Evolutionary conservation across 768 basidiomycete species (phyloP).

Genomic region (Paxillus involutus): DNA sequence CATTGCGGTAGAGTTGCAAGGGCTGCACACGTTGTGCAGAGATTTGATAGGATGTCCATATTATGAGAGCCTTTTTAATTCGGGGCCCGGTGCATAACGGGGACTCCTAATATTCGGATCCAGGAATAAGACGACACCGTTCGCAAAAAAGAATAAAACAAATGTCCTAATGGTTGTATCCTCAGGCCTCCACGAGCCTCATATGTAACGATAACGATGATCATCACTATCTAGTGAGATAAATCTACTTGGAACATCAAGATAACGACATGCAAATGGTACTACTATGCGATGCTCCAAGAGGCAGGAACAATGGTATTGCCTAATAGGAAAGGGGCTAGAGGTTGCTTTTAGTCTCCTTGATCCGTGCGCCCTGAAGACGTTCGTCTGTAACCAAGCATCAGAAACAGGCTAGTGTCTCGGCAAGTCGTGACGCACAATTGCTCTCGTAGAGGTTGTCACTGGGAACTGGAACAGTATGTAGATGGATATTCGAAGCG

Average conservation of each 20-base stretch:
- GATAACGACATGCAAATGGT: conserved; percentile 3
- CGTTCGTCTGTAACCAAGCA: conserved; percentile 36
- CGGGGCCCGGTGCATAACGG: too few relatives aligned
- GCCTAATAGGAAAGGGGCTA: conserved; percentile 15
- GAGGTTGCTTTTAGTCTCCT: conserved; percentile 38
- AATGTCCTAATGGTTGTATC: too few relatives aligned
- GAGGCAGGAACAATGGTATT: neutral
- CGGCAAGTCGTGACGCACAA: conserved; percentile 54
- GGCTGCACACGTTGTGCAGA: neutral
- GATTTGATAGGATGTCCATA: conserved; percentile 1
- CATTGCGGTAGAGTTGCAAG: neutral
- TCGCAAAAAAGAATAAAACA: too few relatives aligned
- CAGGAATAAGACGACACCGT: too few relatives aligned
- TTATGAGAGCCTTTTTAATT: neutral
- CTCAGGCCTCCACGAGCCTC: too few relatives aligned
- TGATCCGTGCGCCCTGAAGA: conserved; percentile 43
- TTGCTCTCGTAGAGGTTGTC: conserved; percentile 79
- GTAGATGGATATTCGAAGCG: conserved; percentile 62
- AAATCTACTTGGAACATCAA: neutral
- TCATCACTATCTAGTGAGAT: neutral
- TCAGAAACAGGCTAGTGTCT: neutral
- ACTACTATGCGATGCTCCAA: neutral
- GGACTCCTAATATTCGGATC: too few relatives aligned
- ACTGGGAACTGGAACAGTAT: conserved; percentile 64
- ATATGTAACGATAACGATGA: neutral